phyloP scores from a whole-genome alignment of 345 rosid species.

The Eucalyptus erythrocorys region DNA sequence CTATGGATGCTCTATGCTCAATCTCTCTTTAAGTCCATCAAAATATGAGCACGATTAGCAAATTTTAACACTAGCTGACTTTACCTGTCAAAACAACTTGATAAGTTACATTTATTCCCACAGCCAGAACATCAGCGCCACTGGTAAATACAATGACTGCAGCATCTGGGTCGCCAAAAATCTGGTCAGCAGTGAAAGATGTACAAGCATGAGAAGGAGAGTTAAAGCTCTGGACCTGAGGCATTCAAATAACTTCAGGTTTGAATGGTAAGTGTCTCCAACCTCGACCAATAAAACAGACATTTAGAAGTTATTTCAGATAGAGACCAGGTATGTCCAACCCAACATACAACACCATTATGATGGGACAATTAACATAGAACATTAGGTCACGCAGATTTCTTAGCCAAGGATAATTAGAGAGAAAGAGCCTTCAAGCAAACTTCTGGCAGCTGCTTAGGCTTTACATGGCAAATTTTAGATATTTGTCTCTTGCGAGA shows the following conservation, averaged over 20 bases:
- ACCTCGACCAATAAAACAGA: background rate
- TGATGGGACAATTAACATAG: background rate
- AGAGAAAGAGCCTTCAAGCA: background rate
- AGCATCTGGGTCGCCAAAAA: conserved; percentile 89
- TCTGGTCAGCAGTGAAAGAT: conserved; percentile 18
- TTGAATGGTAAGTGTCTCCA: background rate
- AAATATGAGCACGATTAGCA: background rate
- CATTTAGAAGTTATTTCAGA: background rate
- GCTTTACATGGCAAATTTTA: background rate
- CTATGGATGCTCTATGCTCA: background rate
- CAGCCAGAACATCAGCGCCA: conserved; percentile 83
- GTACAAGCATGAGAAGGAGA: background rate
- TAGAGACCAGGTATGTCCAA: background rate
- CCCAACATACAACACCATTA: background rate
- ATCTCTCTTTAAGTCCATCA: background rate
- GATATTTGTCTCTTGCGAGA: background rate
- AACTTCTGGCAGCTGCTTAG: background rate
- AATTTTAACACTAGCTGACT: background rate
- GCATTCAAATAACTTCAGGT: background rate
- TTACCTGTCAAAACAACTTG: conserved; percentile 84
- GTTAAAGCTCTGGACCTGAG: background rate
- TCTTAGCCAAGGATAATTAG: background rate
- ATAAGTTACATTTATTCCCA: conserved; percentile 89
- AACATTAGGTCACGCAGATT: background rate
- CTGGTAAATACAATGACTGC: conserved; percentile 85